A percentile compares a stretch with the other conserved stretches of the same genome.
phyloP scores from a whole-genome alignment of 495 filamentous ascomycete genomes.

The Rhypophila decipiens region DNA sequence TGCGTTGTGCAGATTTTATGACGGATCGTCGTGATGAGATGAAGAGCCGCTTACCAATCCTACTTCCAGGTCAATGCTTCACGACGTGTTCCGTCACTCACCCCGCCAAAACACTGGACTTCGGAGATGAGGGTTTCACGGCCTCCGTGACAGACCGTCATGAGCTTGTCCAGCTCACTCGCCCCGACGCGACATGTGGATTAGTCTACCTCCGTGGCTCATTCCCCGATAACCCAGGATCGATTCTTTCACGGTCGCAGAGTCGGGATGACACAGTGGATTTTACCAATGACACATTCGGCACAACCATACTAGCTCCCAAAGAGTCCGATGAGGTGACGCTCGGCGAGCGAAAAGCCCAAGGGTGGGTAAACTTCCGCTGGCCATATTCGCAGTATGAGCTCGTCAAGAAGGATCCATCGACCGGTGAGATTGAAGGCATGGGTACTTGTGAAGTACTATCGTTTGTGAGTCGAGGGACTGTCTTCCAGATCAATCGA shows the following conservation, averaged over 20 bases:
- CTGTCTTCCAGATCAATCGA: slow-evolving; percentile 9
- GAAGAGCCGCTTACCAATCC: background rate
- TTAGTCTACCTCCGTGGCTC: slow-evolving; percentile 6
- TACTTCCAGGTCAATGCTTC: slow-evolving; percentile 11
- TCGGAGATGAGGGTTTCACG: slow-evolving; percentile 11
- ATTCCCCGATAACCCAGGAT: slow-evolving; percentile 8
- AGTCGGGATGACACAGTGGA: background rate
- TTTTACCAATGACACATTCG: slow-evolving; percentile 9
- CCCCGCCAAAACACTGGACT: slow-evolving; percentile 11
- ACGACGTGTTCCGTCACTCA: slow-evolving; percentile 5
- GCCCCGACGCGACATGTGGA: slow-evolving; percentile 10
- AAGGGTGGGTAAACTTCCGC: slow-evolving; percentile 14
- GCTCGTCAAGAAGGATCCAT: slow-evolving; percentile 1
- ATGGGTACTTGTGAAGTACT: slow-evolving; percentile 9
- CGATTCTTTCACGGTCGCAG: slow-evolving; percentile 12
- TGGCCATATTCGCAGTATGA: slow-evolving; percentile 13
- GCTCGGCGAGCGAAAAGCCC: slow-evolving; percentile 5
- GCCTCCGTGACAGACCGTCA: slow-evolving; percentile 10
- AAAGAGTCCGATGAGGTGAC: slow-evolving; percentile 1
- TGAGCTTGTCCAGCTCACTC: slow-evolving; percentile 12
- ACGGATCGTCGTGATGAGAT: background rate
- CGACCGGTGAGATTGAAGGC: background rate
- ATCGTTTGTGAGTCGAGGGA: slow-evolving; percentile 7
- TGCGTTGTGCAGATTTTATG: too few relatives aligned
- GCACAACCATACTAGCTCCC: background rate